Evolutionary conservation across 2,329 filamentous ascomycete genomes (phyloP).

Genomic region (Fusarium nelsonii): DNA sequence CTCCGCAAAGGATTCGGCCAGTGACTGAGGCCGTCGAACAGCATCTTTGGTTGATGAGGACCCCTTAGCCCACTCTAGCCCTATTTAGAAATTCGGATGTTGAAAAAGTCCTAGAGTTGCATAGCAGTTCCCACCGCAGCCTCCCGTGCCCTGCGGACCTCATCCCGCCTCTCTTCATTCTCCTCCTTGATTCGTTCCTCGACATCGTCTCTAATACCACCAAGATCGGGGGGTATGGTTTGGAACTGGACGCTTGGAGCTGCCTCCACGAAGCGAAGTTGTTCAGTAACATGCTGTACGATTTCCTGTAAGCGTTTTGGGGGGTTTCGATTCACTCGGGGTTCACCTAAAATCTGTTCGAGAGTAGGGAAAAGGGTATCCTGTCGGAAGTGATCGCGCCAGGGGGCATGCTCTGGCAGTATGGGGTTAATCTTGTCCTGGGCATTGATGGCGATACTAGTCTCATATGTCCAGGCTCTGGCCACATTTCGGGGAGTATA

Average conservation of each 20-base stretch:
- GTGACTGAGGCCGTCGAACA: slow-evolving; percentile 5
- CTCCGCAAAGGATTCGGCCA: slow-evolving; percentile 4
- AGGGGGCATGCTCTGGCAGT: slow-evolving; percentile 84
- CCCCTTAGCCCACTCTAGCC: neutral
- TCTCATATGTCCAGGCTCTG: slow-evolving; percentile 96
- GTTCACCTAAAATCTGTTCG: slow-evolving; percentile 76
- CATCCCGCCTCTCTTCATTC: slow-evolving; percentile 68
- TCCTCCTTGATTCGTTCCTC: slow-evolving; percentile 76
- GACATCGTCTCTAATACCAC: slow-evolving; percentile 74
- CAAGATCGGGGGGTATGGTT: slow-evolving; percentile 81
- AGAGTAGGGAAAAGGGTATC: slow-evolving; percentile 90
- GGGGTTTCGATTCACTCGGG: slow-evolving; percentile 81
- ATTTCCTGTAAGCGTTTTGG: slow-evolving; percentile 81
- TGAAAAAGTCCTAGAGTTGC: slow-evolving; percentile 58
- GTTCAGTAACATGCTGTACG: slow-evolving; percentile 82
- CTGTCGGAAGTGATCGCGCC: slow-evolving; percentile 88
- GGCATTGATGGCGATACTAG: slow-evolving; percentile 85
- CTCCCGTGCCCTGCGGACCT: slow-evolving; percentile 65
- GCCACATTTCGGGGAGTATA: slow-evolving; percentile 98
- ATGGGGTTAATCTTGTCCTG: slow-evolving; percentile 76
- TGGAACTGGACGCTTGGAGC: slow-evolving; percentile 90
- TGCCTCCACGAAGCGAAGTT: slow-evolving; percentile 85
- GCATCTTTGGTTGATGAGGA: slow-evolving; percentile 17
- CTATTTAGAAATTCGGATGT: slow-evolving; percentile 1
- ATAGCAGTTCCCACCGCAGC: slow-evolving; percentile 68